Evolutionary conservation across 1,284 basidiomycete genomes (phyloP).

Genomic region (Ustilago bromivora): DNA sequence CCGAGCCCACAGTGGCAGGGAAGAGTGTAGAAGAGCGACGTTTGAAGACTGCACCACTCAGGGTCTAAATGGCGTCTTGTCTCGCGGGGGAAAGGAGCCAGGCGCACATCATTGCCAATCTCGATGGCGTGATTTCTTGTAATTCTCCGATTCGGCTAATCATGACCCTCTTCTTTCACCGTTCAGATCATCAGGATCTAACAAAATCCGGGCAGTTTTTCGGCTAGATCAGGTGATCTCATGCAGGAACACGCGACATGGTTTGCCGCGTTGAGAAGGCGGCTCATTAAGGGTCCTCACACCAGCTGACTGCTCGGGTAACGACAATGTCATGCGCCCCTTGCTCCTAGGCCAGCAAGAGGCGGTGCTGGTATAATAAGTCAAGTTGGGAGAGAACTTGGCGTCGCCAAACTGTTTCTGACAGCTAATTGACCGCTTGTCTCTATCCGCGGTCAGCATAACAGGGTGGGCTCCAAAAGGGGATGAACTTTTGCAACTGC

Average conservation of each 20-base stretch:
- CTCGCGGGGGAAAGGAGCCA: not conserved
- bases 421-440: too few relatives aligned
- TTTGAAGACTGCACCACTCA: conserved; percentile 14
- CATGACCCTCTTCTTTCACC: not conserved
- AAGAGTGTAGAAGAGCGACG: not conserved
- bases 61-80: conserved; percentile 18
- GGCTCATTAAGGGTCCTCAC: too few relatives aligned
- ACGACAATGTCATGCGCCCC: too few relatives aligned
- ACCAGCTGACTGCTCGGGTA: too few relatives aligned
- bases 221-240: conserved; percentile 18
- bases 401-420: too few relatives aligned
- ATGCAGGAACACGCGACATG: conserved; percentile 8
- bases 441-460: too few relatives aligned
- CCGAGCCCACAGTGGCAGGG: not conserved
- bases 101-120: conserved; percentile 22
- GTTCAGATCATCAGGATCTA: not conserved
- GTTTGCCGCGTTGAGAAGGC: not conserved
- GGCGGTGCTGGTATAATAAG: too few relatives aligned
- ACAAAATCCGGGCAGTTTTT: not conserved
- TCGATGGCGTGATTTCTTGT: conserved; percentile 37
- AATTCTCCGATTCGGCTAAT: not conserved
- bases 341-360: too few relatives aligned
- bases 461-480: too few relatives aligned
- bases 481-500: too few relatives aligned
- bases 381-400: too few relatives aligned